phyloP scores from a whole-genome alignment of 2,329 filamentous ascomycete genomes.

The Simplicillium sp. region DNA sequence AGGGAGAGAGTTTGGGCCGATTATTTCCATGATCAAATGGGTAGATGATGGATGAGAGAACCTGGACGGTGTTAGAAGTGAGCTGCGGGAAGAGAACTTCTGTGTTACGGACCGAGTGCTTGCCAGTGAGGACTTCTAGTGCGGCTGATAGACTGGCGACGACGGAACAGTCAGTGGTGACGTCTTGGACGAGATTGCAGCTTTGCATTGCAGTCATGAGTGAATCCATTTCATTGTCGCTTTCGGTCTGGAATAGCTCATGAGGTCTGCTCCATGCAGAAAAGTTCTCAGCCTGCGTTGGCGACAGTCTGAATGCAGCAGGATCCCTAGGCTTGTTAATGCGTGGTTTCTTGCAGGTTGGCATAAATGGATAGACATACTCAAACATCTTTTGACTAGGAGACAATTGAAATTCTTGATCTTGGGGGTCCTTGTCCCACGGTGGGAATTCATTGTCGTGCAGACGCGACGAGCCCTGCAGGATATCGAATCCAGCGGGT shows the following conservation, averaged over 20 bases:
- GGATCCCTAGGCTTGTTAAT: constrained; percentile 46
- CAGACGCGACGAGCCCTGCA: constrained; percentile 68
- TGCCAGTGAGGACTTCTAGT: constrained; percentile 58
- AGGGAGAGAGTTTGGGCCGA: constrained; percentile 57
- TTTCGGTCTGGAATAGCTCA: constrained; percentile 47
- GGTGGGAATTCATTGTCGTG: constrained; percentile 79
- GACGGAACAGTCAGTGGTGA: constrained; percentile 93
- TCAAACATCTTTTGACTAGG: constrained; percentile 46
- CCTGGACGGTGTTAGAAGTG: constrained; percentile 28
- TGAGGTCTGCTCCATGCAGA: constrained; percentile 71
- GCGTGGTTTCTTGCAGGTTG: constrained; percentile 1
- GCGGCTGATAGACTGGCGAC: constrained; percentile 88
- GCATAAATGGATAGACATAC: constrained; percentile 34
- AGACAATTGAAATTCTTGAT: constrained; percentile 49
- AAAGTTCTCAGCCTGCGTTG: constrained; percentile 66
- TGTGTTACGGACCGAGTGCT: constrained; percentile 47
- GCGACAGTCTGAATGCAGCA: constrained; percentile 61
- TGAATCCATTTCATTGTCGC: constrained; percentile 20
- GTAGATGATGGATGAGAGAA: constrained; percentile 64
- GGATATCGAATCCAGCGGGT: constrained; percentile 29
- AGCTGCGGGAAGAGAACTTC: background rate
- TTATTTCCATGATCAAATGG: constrained; percentile 56
- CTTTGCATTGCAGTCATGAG: constrained; percentile 48
- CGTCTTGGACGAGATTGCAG: constrained; percentile 86
- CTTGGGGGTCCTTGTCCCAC: constrained; percentile 59